Evolutionary conservation across 805 yeast species (phyloP).

Genomic region (Candida pini): DNA sequence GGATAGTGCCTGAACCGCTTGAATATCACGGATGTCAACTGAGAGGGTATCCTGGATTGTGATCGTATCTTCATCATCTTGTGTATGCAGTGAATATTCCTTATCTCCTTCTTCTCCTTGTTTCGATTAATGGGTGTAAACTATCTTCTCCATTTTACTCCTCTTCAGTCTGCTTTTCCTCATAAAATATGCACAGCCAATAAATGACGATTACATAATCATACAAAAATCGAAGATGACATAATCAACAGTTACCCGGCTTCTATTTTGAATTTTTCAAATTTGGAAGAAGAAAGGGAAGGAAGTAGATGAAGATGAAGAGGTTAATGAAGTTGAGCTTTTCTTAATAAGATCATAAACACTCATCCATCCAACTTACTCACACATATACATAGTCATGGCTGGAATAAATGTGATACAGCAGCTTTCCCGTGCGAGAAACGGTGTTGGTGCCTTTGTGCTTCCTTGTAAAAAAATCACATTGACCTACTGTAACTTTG

Average conservation of each 20-base stretch:
- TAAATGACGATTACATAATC: too few relatives aligned
- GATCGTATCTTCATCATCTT: neutral
- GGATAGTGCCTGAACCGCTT: conserved; percentile 16
- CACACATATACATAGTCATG: conserved; percentile 34
- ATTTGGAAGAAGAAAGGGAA: too few relatives aligned
- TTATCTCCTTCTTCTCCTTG: too few relatives aligned
- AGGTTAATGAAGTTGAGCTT: too few relatives aligned
- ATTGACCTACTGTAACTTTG: conserved; percentile 88
- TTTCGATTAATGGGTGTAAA: too few relatives aligned
- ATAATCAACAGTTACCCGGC: too few relatives aligned
- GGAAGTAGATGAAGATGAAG: too few relatives aligned
- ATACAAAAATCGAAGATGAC: too few relatives aligned
- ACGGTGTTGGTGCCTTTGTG: conserved; percentile 72
- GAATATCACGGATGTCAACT: neutral
- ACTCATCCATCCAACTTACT: neutral
- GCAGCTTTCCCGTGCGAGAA: conserved; percentile 56
- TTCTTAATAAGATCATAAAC: neutral
- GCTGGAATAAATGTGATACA: conserved; percentile 51
- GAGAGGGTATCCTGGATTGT: conserved; percentile 6
- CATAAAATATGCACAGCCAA: too few relatives aligned
- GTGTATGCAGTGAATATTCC: too few relatives aligned
- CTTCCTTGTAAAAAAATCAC: conserved; percentile 71
- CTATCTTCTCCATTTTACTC: too few relatives aligned
- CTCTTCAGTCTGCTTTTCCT: too few relatives aligned
- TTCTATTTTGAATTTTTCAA: neutral